Evolutionary conservation across 768 basidiomycete species (phyloP).

Genomic region (Kwoniella mangroviensis): DNA sequence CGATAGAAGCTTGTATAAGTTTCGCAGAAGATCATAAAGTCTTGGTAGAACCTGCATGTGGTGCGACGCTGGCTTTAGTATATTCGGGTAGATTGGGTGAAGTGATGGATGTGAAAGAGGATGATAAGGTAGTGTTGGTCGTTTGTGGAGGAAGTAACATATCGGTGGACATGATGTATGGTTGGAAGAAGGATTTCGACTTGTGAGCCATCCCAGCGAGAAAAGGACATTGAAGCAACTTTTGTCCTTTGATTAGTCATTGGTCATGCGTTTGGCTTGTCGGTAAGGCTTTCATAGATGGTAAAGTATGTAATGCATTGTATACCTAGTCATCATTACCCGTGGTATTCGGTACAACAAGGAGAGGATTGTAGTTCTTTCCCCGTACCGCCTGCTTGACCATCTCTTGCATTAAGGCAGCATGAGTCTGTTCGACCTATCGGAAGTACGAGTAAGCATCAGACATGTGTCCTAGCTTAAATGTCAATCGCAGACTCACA

Average conservation of each 20-base stretch:
- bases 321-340: background rate
- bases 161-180: constrained; percentile 28
- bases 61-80: constrained; percentile 37
- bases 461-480: too few species aligned
- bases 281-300: background rate
- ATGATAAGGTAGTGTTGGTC: constrained; percentile 34
- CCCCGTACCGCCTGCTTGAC: constrained; percentile 9
- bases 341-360: background rate
- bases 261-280: too few species aligned
- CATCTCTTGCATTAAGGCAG: constrained; percentile 4
- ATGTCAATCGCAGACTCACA: background rate
- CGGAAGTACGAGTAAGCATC: background rate
- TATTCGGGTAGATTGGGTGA: constrained; percentile 27
- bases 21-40: constrained; percentile 46
- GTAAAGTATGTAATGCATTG: background rate
- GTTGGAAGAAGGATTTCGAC: constrained; percentile 23
- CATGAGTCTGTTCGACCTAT: constrained; percentile 13
- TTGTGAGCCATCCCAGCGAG: background rate
- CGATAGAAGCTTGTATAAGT: constrained; percentile 32
- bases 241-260: background rate
- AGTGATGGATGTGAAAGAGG: constrained; percentile 18
- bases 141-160: constrained; percentile 46
- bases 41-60: constrained; percentile 45
- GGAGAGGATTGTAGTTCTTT: constrained; percentile 6
- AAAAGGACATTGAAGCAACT: background rate